These are phyloP conservation scores for Didymella pomorum DNA, from an alignment of 2,329 filamentous ascomycete species.

Conservation along the genomic window DNA sequence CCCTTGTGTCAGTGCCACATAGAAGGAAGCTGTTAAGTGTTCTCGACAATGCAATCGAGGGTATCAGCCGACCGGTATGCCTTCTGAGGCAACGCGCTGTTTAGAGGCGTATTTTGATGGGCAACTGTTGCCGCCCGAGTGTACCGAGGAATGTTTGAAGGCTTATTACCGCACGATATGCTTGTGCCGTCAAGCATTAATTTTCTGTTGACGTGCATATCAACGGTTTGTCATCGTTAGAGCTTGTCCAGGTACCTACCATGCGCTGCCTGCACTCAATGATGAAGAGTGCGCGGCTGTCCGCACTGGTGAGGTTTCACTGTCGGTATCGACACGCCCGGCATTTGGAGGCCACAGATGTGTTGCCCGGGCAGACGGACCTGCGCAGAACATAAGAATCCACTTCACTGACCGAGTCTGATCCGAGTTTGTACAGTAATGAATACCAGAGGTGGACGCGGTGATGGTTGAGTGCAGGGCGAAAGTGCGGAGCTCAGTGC, in stretches of 20 bases:
- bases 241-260: not conserved
- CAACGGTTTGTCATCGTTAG: not conserved
- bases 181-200: not conserved
- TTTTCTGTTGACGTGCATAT: not conserved
- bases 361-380: not conserved
- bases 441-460: not conserved
- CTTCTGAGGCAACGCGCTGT: not conserved
- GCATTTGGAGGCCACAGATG: not conserved
- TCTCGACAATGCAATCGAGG: constrained; percentile 6
- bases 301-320: not conserved
- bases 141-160: not conserved
- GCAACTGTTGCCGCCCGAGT: constrained; percentile 1
- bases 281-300: not conserved
- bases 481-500: not conserved
- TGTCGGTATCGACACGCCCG: not conserved
- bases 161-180: constrained; percentile 1
- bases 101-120: constrained; percentile 4
- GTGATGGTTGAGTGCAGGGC: not conserved
- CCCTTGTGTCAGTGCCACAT: constrained; percentile 15
- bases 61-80: constrained; percentile 3
- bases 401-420: not conserved
- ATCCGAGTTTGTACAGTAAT: not conserved
- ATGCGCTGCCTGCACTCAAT: not conserved
- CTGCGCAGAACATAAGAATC: not conserved
- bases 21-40: constrained; percentile 11